Conservation (phyloP, 805 yeast species). For the Wickerhamiella spandovensis region DNA sequence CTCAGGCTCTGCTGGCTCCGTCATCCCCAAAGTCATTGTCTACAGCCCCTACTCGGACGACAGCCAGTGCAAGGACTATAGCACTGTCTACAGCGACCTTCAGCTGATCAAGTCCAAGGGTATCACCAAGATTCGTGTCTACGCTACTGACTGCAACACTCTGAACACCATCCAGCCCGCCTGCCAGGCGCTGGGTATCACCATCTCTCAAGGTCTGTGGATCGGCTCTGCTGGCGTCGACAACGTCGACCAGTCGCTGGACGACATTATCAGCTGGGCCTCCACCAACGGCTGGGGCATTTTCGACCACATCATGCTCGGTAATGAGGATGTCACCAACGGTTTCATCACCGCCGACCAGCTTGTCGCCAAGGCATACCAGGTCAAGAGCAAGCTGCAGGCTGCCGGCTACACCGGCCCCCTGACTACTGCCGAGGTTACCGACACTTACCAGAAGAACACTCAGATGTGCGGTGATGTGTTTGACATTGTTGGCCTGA, state of each 20-base stretch:
- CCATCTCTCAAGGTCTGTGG: conserved; percentile 82
- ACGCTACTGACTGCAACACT: conserved; percentile 78
- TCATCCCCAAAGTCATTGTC: conserved; percentile 23
- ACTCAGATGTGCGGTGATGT: conserved; percentile 55
- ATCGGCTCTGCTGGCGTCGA: conserved; percentile 49
- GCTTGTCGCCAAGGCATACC: conserved; percentile 48
- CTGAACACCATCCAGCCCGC: conserved; percentile 51
- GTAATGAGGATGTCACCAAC: conserved; percentile 72
- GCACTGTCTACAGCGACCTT: conserved; percentile 46
- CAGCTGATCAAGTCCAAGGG: conserved; percentile 44
- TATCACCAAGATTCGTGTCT: conserved; percentile 54
- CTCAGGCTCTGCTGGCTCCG: conserved; percentile 15
- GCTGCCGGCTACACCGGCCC: conserved; percentile 65
- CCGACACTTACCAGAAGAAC: conserved; percentile 49
- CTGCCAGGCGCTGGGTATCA: conserved; percentile 45
- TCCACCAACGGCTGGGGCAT: conserved; percentile 52
- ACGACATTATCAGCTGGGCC: conserved; percentile 38
- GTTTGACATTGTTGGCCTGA: conserved; percentile 74
- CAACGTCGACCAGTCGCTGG: conserved; percentile 50
- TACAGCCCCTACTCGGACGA: conserved; percentile 54
- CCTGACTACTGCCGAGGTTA: conserved; percentile 82
- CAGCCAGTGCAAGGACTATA: conserved; percentile 50
- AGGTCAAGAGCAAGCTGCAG: conserved; percentile 45
- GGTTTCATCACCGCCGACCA: conserved; percentile 48
- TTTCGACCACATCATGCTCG: conserved; percentile 68